Evolutionary conservation across 441 rosid genomes (phyloP), one percentile per base, ranked within the genome.

Genomic region (Populus hybrid): DNA sequence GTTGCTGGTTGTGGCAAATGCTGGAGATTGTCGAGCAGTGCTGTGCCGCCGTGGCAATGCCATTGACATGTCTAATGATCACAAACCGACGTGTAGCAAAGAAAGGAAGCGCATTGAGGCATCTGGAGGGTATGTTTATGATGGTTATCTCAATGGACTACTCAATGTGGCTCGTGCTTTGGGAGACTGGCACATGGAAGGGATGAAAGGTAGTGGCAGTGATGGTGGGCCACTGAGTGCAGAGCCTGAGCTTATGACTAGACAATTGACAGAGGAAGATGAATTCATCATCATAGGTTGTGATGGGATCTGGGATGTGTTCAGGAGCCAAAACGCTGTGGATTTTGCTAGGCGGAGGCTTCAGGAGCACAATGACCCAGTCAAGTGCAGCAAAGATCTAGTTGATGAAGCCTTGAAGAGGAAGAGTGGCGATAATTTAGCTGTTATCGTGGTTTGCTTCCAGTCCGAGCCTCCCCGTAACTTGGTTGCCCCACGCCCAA

Each of bases 1-100:
- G 86, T 85, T 63, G 30, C 72, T 94, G 87, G 80, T 92, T 71
- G 98, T 91, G 83, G 98, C 97, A 79, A 94, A 94, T 67, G 97
- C 91, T 14, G 98, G 98, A 81, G 98, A 91, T 78, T 94, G 97
- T 79, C 86, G 98, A 72, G 98, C 97, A 35, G 98, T 94, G 59
- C 81, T 94, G 53, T 91, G 94, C 72, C 89, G 94, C 12, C 90
- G 88, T 14, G 97, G 98, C 9, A 88, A 81, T 82, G 95, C 97
- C 74, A 82, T 94, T 75, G 95, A 91, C 81, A 88, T 94, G 97
- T 94, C 97, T 7, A 88, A 84, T 74, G 98, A 94, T 81, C 98
- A 94, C 84, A 94, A 92, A 80, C 95, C 98, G 21, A 61, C 75
- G 66, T 88, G 93, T 81, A 81, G 32, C 79, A 84, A 75, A 75